Conservation (phyloP, 108 stramenopile genomes). For the Cylindrotheca closterium region DNA sequence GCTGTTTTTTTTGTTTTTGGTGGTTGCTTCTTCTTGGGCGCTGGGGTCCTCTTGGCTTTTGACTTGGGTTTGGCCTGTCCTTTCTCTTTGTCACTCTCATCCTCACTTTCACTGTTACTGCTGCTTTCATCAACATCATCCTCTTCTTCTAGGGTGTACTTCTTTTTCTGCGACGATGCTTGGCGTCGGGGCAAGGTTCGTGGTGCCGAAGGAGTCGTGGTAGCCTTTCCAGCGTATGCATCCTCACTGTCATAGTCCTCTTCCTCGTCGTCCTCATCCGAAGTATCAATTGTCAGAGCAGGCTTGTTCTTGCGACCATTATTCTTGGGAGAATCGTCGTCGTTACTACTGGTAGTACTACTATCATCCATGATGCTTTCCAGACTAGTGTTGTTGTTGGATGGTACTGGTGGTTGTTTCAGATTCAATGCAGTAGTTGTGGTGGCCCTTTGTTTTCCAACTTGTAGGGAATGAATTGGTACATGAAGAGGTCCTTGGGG, state of each 20-base stretch:
- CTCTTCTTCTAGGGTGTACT: too few species aligned
- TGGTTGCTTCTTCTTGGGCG: not conserved
- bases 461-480: not conserved
- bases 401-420: not conserved
- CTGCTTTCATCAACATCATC: not conserved
- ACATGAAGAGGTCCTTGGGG: conserved; percentile 2
- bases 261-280: conserved; percentile 23
- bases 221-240: not conserved
- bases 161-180: not conserved
- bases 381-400: not conserved
- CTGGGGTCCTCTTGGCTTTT: not conserved
- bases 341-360: not conserved
- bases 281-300: conserved; percentile 9
- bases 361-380: not conserved
- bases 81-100: not conserved
- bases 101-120: not conserved
- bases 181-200: not conserved
- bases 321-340: conserved; percentile 5
- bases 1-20: conserved; percentile 4
- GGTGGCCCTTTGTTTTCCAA: too few species aligned
- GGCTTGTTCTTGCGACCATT: conserved; percentile 4
- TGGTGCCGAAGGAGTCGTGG: not conserved
- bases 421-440: too few species aligned
- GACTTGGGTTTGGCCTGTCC: not conserved
- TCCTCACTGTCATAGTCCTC: conserved; percentile 16